Conservation (phyloP, 352 stramenopile genomes). For the Pythium angustatum region DNA sequence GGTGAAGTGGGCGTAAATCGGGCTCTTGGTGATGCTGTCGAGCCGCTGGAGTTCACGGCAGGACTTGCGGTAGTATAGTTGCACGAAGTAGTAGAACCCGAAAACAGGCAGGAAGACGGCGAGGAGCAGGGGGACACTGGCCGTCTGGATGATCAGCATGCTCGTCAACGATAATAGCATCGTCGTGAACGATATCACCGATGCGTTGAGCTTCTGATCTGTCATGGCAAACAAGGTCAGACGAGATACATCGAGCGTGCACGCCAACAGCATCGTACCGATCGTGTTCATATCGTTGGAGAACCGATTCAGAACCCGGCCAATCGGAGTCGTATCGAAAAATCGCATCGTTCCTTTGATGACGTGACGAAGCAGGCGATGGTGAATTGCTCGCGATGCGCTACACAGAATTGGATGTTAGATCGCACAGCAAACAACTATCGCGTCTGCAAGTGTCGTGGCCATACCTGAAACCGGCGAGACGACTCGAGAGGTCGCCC, state of each 20-base stretch:
- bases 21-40: conserved; percentile 66
- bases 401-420: conserved; percentile 23
- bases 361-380: conserved; percentile 57
- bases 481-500: conserved; percentile 47
- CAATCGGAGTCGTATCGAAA: conserved; percentile 82
- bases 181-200: conserved; percentile 46
- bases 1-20: conserved; percentile 92
- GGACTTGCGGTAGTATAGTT: conserved; percentile 66
- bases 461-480: conserved; percentile 52
- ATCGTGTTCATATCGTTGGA: conserved; percentile 69
- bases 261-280: conserved; percentile 28
- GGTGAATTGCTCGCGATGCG: conserved; percentile 65
- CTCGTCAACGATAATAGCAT: conserved; percentile 52
- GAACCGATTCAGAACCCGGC: conserved; percentile 79
- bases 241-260: not conserved
- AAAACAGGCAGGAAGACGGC: conserved; percentile 65
- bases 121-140: conserved; percentile 46
- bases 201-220: conserved; percentile 62
- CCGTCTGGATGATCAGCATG: conserved; percentile 56
- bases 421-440: not conserved
- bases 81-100: conserved; percentile 61
- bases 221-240: not conserved
- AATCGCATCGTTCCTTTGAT: conserved; percentile 84
- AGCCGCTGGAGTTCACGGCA: conserved; percentile 69
- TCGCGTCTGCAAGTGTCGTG: not conserved